These are phyloP conservation scores for Backusella liffmaniae DNA, from an alignment of 192 early-diverging fungal genomes.

Conservation along the genomic window DNA sequence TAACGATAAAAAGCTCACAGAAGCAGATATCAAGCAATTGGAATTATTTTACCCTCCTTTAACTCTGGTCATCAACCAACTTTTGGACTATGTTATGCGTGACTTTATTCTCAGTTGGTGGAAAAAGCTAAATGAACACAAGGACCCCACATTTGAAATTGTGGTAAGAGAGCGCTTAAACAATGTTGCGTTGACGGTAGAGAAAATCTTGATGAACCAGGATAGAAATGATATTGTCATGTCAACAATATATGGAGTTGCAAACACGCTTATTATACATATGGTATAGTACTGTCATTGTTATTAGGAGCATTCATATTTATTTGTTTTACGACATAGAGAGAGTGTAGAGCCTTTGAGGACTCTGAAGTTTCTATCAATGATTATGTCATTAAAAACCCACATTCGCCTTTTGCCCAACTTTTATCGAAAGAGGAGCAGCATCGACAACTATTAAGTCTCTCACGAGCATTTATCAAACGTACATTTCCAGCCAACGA, in stretches of 20 bases:
- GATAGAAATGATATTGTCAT: slow-evolving; percentile 44
- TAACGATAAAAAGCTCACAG: neutral
- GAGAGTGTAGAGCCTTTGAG: slow-evolving; percentile 42
- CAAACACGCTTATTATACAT: slow-evolving; percentile 56
- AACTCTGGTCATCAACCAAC: neutral
- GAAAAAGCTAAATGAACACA: slow-evolving; percentile 19
- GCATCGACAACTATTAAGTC: slow-evolving; percentile 39
- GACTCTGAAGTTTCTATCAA: slow-evolving; percentile 35
- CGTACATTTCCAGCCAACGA: slow-evolving; percentile 45
- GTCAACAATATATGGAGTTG: slow-evolving; percentile 44
- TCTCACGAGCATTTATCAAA: slow-evolving; percentile 35
- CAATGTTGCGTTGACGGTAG: slow-evolving; percentile 14
- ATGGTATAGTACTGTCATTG: slow-evolving; percentile 35
- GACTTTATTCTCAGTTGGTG: slow-evolving; percentile 34
- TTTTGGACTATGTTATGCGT: slow-evolving; percentile 13
- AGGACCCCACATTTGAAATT: slow-evolving; percentile 8
- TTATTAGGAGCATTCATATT: neutral
- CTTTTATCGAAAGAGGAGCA: slow-evolving; percentile 37
- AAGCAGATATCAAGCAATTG: slow-evolving; percentile 4
- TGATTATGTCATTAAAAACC: slow-evolving; percentile 39
- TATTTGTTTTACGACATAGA: slow-evolving; percentile 7
- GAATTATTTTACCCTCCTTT: slow-evolving; percentile 22
- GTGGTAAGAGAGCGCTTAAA: slow-evolving; percentile 24
- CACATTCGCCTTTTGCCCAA: slow-evolving; percentile 46
- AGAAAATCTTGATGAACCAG: slow-evolving; percentile 25